Conservation (phyloP, 345 rosid species). For the sweet orange (Citrus sinensis) region DVS_A1.0 CM039162.1:24380001-24380500, state of each 20-base stretch:
- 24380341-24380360: neutral
- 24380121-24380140: too few species aligned
- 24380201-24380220: neutral
- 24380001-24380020: neutral
- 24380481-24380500: neutral
- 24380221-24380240: neutral
- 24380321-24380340: neutral
- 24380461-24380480: neutral
- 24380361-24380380: neutral
- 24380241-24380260: neutral
- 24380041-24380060: neutral
- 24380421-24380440: conserved; percentile 2
- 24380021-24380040: neutral
- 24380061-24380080: neutral
- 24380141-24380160: too few species aligned
- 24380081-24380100: too few species aligned
- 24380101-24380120: too few species aligned
- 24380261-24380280: neutral
- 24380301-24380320: too few species aligned
- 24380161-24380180: too few species aligned
- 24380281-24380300: too few species aligned
- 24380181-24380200: too few species aligned
- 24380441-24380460: neutral
- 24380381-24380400: too few species aligned
- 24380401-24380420: neutral